These are phyloP conservation scores for Calonectria hawksworthii DNA, from an alignment of 2,329 filamentous ascomycete species.

Conservation along the genomic window DNA sequence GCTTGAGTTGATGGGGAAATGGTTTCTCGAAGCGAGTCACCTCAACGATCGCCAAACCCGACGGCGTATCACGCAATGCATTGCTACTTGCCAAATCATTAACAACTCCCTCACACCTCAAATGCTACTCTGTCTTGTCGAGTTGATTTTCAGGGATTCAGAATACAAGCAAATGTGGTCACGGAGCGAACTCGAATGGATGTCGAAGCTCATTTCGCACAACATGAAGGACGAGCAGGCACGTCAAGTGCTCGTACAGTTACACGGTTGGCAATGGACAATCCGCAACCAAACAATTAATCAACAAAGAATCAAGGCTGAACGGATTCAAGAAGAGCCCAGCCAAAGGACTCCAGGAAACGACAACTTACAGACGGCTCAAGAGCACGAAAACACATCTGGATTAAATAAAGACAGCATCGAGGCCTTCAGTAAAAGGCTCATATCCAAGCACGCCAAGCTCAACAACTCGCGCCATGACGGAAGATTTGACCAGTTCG, in stretches of 20 bases:
- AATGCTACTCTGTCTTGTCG: constrained; percentile 45
- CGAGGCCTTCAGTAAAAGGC: neutral
- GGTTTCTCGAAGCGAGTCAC: constrained; percentile 47
- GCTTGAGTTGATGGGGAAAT: constrained; percentile 48
- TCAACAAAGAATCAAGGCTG: neutral
- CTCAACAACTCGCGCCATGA: no score
- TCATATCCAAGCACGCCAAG: neutral
- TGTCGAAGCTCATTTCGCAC: constrained; percentile 35
- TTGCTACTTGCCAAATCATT: constrained; percentile 42
- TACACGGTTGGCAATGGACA: constrained; percentile 42
- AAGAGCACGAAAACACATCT: neutral
- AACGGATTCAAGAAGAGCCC: constrained; percentile 7
- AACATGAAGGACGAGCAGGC: constrained; percentile 38
- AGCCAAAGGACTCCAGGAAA: neutral
- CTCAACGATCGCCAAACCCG: constrained; percentile 49
- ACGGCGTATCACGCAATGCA: constrained; percentile 47
- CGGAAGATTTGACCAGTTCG: neutral
- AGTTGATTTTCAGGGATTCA: constrained; percentile 51
- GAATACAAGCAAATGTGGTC: constrained; percentile 49
- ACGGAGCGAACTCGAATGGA: constrained; percentile 35
- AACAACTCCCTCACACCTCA: constrained; percentile 40
- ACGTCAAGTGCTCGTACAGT: constrained; percentile 21
- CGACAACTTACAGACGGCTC: no score
- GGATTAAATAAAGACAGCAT: neutral
- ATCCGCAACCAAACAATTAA: constrained; percentile 19